Evolutionary conservation across 495 filamentous ascomycete species (phyloP), one percentile per base, ranked within the genome.

Genomic region (Aspergillus sclerotioniger): DNA sequence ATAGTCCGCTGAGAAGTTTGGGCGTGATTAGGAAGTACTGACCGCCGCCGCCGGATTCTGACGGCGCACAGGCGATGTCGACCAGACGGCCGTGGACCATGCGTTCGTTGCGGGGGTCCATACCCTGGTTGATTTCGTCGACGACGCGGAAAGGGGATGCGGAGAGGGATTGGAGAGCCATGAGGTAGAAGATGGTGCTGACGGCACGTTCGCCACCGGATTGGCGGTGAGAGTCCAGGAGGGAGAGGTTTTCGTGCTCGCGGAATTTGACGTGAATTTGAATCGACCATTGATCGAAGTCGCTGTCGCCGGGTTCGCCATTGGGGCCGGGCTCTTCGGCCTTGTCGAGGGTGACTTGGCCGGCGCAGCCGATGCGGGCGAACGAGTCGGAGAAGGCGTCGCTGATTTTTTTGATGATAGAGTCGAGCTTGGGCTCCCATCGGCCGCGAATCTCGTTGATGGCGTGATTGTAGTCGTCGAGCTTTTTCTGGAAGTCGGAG

Each of bases 101-200:
- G 44, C 94, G 86, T 76, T 98, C 94, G 73, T 98, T 98, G 45
- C 95, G 85, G 20, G 95, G 93, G 73, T 98, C 94, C 94, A 98
- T 98, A 59, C 94, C 94, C 76, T 98, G 94, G 65, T 98, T 98
- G 76, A 98, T 98, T 74, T 98, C 94, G 75, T 98, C 94, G 54
- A 99, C 94, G 41, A 98, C 94, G 53, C 94, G 92, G 86, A 99
- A 99, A n/a, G 94, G 94, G 2, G 91, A 89, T 61, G 90, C 90
- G 3, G 94, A 92, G 62, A 98, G 86, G 16, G 90, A 89, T 71
- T 99, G 94, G 8, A 99, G 82, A 1, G 95, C 90, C 93, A 99
- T 98, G 59, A 99, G 90, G 73, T 97, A 99, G 82, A 97, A 99
- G 68, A 99, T 96, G 2, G 94, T 99, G 31, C 89, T 92, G 32